These are phyloP conservation scores for Phylloporus scabripes DNA, from an alignment of 768 basidiomycete species.

Conservation along the genomic window DNA sequence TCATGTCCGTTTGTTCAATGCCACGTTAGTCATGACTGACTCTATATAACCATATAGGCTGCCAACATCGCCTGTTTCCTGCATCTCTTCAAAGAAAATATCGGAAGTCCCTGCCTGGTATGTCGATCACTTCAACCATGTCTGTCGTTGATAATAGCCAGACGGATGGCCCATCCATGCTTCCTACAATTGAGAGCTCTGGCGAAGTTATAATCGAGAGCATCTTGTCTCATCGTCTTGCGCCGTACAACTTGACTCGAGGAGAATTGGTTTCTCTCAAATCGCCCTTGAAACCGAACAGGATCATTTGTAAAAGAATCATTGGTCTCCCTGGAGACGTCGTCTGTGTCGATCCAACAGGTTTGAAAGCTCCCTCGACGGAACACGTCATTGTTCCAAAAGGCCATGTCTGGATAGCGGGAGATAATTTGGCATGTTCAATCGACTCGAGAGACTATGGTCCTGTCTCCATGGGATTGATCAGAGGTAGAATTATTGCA, in stretches of 20 bases:
- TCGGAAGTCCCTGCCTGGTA: slow-evolving; percentile 53
- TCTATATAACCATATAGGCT: slow-evolving; percentile 34
- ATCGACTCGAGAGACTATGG: slow-evolving; percentile 92
- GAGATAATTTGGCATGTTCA: slow-evolving; percentile 81
- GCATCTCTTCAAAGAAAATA: slow-evolving; percentile 60
- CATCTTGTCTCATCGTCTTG: slow-evolving; percentile 47
- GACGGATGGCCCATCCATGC: slow-evolving; percentile 76
- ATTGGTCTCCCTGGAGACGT: slow-evolving; percentile 88
- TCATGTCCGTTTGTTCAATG: slow-evolving; percentile 20
- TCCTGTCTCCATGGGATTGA: slow-evolving; percentile 76
- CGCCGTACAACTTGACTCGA: slow-evolving; percentile 48
- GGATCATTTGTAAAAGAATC: slow-evolving; percentile 81
- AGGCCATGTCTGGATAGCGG: slow-evolving; percentile 86
- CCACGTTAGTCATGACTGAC: slow-evolving; percentile 1
- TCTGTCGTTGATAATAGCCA: slow-evolving; percentile 22
- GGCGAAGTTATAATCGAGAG: slow-evolving; percentile 66
- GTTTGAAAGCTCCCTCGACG: slow-evolving; percentile 51
- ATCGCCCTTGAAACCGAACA: slow-evolving; percentile 63
- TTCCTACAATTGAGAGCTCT: slow-evolving; percentile 58
- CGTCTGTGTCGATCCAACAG: slow-evolving; percentile 84
- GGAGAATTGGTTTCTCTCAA: slow-evolving; percentile 74
- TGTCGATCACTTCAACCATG: slow-evolving; percentile 11
- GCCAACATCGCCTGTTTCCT: slow-evolving; percentile 51
- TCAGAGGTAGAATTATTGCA: slow-evolving; percentile 62
- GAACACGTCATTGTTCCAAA: slow-evolving; percentile 77